Percentiles rank a stretch among this genome's conserved stretches.
phyloP scores from a whole-genome alignment of 176 grass and related monocot species.

The Aegilops speltoides region DNA sequence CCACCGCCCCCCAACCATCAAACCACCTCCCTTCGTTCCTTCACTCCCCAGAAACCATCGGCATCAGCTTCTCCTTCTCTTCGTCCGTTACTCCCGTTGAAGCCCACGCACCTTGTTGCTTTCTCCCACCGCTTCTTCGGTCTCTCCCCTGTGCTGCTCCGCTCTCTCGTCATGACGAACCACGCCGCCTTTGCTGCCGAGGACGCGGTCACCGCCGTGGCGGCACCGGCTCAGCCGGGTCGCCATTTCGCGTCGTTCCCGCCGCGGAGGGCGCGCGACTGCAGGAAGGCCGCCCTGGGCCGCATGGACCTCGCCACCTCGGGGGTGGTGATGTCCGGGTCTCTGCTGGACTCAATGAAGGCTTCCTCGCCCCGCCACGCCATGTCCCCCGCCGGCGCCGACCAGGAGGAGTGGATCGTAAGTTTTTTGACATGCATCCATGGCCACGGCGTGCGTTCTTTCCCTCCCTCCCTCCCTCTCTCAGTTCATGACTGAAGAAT shows the following conservation, averaged over 20 bases:
- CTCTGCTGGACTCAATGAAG: constrained; percentile 57
- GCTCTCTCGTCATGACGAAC: constrained; percentile 42
- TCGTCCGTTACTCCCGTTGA: too few relatives aligned
- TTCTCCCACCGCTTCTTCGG: too few relatives aligned
- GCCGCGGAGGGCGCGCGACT: neutral
- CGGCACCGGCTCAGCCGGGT: constrained; percentile 6
- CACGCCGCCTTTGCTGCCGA: constrained; percentile 44
- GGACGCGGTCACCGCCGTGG: constrained; percentile 26
- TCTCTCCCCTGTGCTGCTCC: neutral
- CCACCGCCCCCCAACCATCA: neutral
- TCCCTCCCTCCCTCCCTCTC: too few relatives aligned
- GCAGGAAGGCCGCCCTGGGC: constrained; percentile 29
- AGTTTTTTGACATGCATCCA: neutral
- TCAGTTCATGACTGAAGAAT: neutral
- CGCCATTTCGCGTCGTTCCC: constrained; percentile 32
- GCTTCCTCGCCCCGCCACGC: constrained; percentile 61
- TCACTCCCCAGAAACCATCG: neutral
- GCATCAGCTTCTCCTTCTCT: neutral
- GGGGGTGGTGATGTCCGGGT: neutral
- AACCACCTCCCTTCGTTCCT: neutral
- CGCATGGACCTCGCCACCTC: constrained; percentile 35
- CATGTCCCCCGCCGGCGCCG: constrained; percentile 19
- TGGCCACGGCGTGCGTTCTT: neutral
- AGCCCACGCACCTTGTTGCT: neutral
- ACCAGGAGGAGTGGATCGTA: constrained; percentile 58